Conservation (phyloP, 1,284 basidiomycete genomes). For the Grifola frondosa region DNA sequence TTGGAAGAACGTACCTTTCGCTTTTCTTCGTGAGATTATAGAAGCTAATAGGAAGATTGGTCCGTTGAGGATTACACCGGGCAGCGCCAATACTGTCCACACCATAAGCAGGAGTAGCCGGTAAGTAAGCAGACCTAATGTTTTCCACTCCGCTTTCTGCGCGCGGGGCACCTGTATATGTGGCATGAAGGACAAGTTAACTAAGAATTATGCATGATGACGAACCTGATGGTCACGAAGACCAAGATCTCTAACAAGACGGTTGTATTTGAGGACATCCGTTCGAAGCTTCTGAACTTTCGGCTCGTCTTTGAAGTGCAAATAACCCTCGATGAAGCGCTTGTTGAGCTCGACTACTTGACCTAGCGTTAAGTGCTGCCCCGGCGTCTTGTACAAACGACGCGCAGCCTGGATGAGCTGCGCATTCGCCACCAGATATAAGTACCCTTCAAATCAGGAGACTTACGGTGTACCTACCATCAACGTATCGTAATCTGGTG, state of each 20-base stretch:
- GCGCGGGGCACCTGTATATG: slow-evolving; percentile 69
- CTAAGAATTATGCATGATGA: not conserved
- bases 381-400: slow-evolving; percentile 92
- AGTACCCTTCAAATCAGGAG: slow-evolving; percentile 1
- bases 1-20: slow-evolving; percentile 63
- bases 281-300: slow-evolving; percentile 80
- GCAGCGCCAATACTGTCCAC: slow-evolving; percentile 89
- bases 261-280: slow-evolving; percentile 94
- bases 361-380: slow-evolving; percentile 90
- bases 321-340: slow-evolving; percentile 92
- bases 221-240: slow-evolving; percentile 93
- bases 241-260: slow-evolving; percentile 89
- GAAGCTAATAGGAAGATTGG: slow-evolving; percentile 96
- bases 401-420: slow-evolving; percentile 95
- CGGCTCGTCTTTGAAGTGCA: slow-evolving; percentile 92
- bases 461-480: slow-evolving; percentile 69
- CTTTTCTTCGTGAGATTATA: slow-evolving; percentile 85
- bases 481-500: slow-evolving; percentile 97
- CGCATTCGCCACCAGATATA: slow-evolving; percentile 1
- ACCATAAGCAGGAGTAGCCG: slow-evolving; percentile 78
- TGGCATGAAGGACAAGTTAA: too few relatives aligned
- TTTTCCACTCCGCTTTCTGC: slow-evolving; percentile 86
- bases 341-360: slow-evolving; percentile 98
- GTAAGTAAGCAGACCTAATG: slow-evolving; percentile 83
- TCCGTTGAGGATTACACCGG: slow-evolving; percentile 92